A percentile compares a stretch with the other conserved stretches of the same genome.
These are phyloP conservation scores for Cutaneotrichosporon mucoides DNA, from an alignment of 1,284 basidiomycete species.

Conservation along the genomic window DNA sequence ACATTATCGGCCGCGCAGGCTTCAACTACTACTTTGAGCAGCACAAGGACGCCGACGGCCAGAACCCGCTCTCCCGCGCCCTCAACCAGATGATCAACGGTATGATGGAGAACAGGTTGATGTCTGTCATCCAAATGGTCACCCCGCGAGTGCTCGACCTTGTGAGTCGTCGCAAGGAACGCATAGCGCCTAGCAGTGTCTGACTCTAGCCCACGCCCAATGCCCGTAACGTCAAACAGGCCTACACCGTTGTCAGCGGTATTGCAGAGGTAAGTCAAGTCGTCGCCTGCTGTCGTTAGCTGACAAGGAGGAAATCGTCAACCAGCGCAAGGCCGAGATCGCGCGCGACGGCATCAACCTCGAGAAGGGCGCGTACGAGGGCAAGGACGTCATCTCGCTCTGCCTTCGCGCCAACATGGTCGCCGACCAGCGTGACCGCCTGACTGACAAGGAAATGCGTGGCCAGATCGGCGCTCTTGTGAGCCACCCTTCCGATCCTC, in stretches of 20 bases:
- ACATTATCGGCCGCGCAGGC: conserved; percentile 67
- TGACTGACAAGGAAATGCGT: conserved; percentile 64
- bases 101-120: conserved; percentile 37
- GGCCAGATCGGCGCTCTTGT: conserved; percentile 75
- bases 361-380: conserved; percentile 52
- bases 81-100: conserved; percentile 58
- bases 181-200: neutral
- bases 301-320: conserved; percentile 29
- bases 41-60: conserved; percentile 43
- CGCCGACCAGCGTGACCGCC: conserved; percentile 54
- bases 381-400: conserved; percentile 47
- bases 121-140: conserved; percentile 16
- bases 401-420: conserved; percentile 59
- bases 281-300: too few relatives aligned
- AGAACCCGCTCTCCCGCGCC: conserved; percentile 56
- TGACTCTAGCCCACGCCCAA: conserved; percentile 10
- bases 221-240: neutral
- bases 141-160: conserved; percentile 9
- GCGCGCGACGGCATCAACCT: conserved; percentile 25
- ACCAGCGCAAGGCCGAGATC: conserved; percentile 24
- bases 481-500: conserved; percentile 8
- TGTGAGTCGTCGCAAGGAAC: conserved; percentile 2
- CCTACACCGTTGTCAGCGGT: neutral
- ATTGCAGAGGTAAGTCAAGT: conserved; percentile 9
- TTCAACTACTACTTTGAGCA: conserved; percentile 62